Evolutionary conservation across 768 basidiomycete genomes (phyloP).

Genomic region (Suillus cothurnatus): DNA sequence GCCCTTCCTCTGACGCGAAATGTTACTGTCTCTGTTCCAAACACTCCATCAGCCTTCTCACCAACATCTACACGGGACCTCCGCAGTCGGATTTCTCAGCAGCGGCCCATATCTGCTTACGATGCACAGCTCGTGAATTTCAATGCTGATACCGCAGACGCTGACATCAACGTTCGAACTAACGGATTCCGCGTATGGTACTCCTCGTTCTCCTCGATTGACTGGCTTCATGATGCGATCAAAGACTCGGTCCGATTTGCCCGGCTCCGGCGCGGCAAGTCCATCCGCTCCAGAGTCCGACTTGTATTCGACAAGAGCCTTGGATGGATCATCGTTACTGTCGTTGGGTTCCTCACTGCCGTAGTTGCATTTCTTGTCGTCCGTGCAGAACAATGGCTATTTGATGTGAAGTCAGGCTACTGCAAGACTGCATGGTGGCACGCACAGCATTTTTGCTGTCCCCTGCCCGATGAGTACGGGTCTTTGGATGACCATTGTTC

Average conservation of each 20-base stretch:
- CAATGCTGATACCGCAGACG: constrained; percentile 36
- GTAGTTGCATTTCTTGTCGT: constrained; percentile 86
- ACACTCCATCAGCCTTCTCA: constrained; percentile 34
- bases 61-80: constrained; percentile 37
- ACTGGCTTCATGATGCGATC: constrained; percentile 97
- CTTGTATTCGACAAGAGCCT: constrained; percentile 74
- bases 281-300: constrained; percentile 63
- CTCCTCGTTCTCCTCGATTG: constrained; percentile 86
- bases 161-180: constrained; percentile 61
- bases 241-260: constrained; percentile 88
- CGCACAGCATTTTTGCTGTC: constrained; percentile 84
- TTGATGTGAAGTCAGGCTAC: constrained; percentile 91
- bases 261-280: constrained; percentile 67
- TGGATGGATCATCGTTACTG: constrained; percentile 88
- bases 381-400: constrained; percentile 84
- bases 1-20: constrained; percentile 33
- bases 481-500: constrained; percentile 47
- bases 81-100: constrained; percentile 39
- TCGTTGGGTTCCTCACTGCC: constrained; percentile 87
- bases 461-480: constrained; percentile 26
- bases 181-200: constrained; percentile 90
- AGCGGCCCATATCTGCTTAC: constrained; percentile 75
- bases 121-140: constrained; percentile 49
- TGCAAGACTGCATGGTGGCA: constrained; percentile 72
- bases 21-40: constrained; percentile 39